Evolutionary conservation across 176 grass and related monocot genomes (phyloP).

Genomic region (Poa pratensis): DNA sequence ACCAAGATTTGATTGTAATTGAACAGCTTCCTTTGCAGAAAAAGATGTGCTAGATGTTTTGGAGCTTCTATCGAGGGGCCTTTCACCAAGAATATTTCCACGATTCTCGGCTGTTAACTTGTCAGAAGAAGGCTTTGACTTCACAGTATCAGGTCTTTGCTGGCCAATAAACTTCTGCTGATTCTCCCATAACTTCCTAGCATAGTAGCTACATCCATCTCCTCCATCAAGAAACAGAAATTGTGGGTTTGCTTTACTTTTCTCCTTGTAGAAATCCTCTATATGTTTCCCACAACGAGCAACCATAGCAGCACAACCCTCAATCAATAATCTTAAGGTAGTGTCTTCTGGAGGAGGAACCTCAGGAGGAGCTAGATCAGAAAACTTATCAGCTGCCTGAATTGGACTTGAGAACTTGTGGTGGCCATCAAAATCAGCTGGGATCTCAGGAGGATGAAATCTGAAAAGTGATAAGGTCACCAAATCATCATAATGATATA

Average conservation of each 20-base stretch:
- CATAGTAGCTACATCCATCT: conserved; percentile 81
- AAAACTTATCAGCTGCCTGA: conserved; percentile 50
- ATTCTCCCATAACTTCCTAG: conserved; percentile 86
- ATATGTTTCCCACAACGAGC: conserved; percentile 90
- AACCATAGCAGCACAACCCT: conserved; percentile 84
- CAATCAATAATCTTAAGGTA: conserved; percentile 76
- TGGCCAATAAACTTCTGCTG: conserved; percentile 69
- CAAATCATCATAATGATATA: not conserved
- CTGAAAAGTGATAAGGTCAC: conserved; percentile 51
- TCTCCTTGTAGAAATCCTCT: conserved; percentile 96
- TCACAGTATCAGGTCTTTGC: conserved; percentile 41
- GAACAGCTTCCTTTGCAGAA: conserved; percentile 65
- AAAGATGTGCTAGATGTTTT: conserved; percentile 50
- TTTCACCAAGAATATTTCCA: conserved; percentile 96
- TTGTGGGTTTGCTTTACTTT: conserved; percentile 72
- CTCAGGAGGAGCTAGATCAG: conserved; percentile 69
- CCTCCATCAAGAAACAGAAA: conserved; percentile 84
- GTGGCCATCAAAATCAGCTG: conserved; percentile 71
- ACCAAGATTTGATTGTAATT: conserved; percentile 75
- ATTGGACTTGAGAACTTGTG: conserved; percentile 75
- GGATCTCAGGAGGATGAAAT: conserved; percentile 79
- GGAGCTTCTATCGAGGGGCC: conserved; percentile 72
- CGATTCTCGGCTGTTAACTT: conserved; percentile 85
- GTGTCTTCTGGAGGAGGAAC: conserved; percentile 80
- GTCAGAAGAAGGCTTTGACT: conserved; percentile 58